phyloP scores from a whole-genome alignment of 441 rosid genomes.

The Erysimum pusillum region DNA sequence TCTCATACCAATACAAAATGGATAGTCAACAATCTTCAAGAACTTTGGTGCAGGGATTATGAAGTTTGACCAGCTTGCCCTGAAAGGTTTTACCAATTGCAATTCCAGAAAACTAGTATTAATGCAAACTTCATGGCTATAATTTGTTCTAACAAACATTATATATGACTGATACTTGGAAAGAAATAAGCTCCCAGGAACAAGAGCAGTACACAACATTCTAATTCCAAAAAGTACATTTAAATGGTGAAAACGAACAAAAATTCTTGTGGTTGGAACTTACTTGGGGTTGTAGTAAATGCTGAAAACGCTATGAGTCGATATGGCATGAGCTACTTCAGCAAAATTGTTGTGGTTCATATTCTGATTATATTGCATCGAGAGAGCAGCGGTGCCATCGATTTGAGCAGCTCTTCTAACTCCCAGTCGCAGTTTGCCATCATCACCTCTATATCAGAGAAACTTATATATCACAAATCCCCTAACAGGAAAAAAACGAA shows the following conservation, averaged over 20 bases:
- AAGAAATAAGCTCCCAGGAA: background rate
- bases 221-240: background rate
- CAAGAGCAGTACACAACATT: slow-evolving; percentile 8
- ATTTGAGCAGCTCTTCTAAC: slow-evolving; percentile 88
- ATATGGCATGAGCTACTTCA: slow-evolving; percentile 75
- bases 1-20: slow-evolving; percentile 83
- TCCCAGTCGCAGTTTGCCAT: slow-evolving; percentile 90
- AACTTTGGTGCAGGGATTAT: slow-evolving; percentile 73
- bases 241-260: background rate
- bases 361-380: slow-evolving; percentile 57
- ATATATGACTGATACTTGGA: background rate
- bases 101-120: background rate
- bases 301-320: slow-evolving; percentile 65
- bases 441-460: slow-evolving; percentile 74
- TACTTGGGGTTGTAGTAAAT: slow-evolving; percentile 95
- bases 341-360: slow-evolving; percentile 61
- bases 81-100: slow-evolving; percentile 34
- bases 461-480: slow-evolving; percentile 4
- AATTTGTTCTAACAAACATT: background rate
- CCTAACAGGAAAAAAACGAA: background rate
- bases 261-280: slow-evolving; percentile 1
- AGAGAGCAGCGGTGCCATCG: slow-evolving; percentile 60
- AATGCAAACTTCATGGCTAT: slow-evolving; percentile 1
- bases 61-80: slow-evolving; percentile 82
- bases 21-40: slow-evolving; percentile 74